A percentile compares a stretch with the other conserved stretches of the same genome.
These are phyloP conservation scores for Microbotryum scabiosae DNA, from an alignment of 1,284 basidiomycete genomes.

Conservation along the genomic window DNA sequence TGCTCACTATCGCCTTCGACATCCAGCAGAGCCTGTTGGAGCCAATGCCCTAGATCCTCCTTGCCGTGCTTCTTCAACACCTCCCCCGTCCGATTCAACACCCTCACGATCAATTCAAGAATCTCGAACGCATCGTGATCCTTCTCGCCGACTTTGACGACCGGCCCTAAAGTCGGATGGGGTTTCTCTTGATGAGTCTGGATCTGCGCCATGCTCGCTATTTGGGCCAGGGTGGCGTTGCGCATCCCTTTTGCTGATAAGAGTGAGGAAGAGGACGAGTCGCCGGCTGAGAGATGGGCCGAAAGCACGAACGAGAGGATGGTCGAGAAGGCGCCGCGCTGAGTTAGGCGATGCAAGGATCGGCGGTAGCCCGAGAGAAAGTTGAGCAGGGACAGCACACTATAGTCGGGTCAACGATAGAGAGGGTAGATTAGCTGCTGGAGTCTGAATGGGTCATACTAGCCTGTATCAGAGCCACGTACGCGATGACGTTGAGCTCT, in stretches of 20 bases:
- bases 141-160: constrained; percentile 60
- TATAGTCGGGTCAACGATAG: background rate
- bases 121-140: constrained; percentile 66
- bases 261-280: constrained; percentile 27
- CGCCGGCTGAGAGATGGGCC: constrained; percentile 54
- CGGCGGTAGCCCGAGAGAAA: constrained; percentile 69
- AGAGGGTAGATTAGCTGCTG: too few species aligned
- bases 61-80: constrained; percentile 56
- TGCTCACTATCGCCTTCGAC: constrained; percentile 43
- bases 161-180: constrained; percentile 55
- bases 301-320: constrained; percentile 63
- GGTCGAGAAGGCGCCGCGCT: constrained; percentile 68
- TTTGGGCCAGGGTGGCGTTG: constrained; percentile 47
- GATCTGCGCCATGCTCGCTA: constrained; percentile 63
- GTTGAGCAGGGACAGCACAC: constrained; percentile 50
- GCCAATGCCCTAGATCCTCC: constrained; percentile 62
- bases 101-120: constrained; percentile 55
- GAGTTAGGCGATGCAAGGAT: constrained; percentile 57
- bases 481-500: constrained; percentile 27
- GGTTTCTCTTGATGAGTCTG: constrained; percentile 49
- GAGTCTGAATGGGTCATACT: background rate
- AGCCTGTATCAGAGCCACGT: background rate
- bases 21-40: constrained; percentile 56
- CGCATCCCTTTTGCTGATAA: constrained; percentile 60
- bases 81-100: constrained; percentile 63